A percentile compares a stretch with the other conserved stretches of the same genome.
Evolutionary conservation across 163 green algal species (phyloP).

Genomic region (Prototheca wickerhamii): DNA sequence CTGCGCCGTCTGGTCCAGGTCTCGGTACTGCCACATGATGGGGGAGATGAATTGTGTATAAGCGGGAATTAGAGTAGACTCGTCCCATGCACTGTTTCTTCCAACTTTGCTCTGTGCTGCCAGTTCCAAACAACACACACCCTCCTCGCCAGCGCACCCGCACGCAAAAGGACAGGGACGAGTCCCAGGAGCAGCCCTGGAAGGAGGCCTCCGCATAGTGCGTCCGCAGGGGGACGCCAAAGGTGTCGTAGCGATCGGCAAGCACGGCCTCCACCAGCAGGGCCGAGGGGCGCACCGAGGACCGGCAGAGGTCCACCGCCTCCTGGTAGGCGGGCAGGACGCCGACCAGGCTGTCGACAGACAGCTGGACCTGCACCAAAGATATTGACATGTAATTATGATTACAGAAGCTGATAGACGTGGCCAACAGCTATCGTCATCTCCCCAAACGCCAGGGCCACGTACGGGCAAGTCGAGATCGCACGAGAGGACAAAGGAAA

Average conservation of each 20-base stretch:
- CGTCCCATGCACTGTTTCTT: too few relatives aligned
- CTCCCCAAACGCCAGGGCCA: too few relatives aligned
- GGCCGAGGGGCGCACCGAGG: conserved; percentile 12
- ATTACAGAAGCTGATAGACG: background rate
- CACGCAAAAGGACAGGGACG: conserved; percentile 14
- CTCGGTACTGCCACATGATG: conserved; percentile 62
- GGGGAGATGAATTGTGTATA: too few relatives aligned
- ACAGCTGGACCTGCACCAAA: conserved; percentile 15
- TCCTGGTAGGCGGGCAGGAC: conserved; percentile 16
- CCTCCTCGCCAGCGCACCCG: conserved; percentile 1
- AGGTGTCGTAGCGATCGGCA: conserved; percentile 5
- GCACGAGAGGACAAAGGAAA: conserved; percentile 13
- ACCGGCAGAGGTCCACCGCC: too few relatives aligned
- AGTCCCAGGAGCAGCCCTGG: conserved; percentile 12
- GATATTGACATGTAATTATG: background rate
- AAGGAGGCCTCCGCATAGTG: conserved; percentile 13
- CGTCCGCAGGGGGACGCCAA: conserved; percentile 19
- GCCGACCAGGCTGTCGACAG: conserved; percentile 15
- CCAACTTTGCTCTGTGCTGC: too few relatives aligned
- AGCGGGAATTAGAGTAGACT: too few relatives aligned
- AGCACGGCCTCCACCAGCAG: conserved; percentile 18
- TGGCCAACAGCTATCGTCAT: too few relatives aligned
- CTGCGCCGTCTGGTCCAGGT: conserved; percentile 57
- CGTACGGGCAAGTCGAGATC: conserved; percentile 19
- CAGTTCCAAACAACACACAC: too few relatives aligned